Base-by-base conservation (phyloP, 306 rosid species). In the Crataegus laevigata region DNA sequence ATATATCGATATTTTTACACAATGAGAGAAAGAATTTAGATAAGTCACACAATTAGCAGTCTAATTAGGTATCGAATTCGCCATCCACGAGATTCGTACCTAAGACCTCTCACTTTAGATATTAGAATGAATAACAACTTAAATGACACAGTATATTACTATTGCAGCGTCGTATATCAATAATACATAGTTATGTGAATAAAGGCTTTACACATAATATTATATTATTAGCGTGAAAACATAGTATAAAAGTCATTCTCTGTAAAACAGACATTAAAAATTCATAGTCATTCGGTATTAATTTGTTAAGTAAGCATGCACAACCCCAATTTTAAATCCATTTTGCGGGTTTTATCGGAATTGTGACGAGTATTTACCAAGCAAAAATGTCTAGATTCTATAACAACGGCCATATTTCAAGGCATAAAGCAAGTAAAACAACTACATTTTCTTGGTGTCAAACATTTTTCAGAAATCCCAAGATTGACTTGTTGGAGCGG, bases 21-120 rank as follows among this genome's bases (percentile, higher is more conserved):
- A 6, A 34, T 0, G 38, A 34, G 2, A 36, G 0, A 0, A 0
- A 36, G 0, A 36, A 9, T 36, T 36, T 0, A 36, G 40, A n/a
- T n/a, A n/a, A n/a, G n/a, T 0, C 2, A 36, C 2, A 7, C 36
- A 32, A 32, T 36, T 9, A 7, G 0, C 40, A 36, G 2, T 0
- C 2, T 36, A 36, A 36, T 36, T 36, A 6, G 10, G 9, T 36
- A 36, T 36, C 2, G 2, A 36, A 36, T 36, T 36, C 2, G 2
- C 0, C 0, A 36, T 36, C 40, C 2, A 45, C 5, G 5, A 12
- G 17, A 45, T 10, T 45, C 5, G 4, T 10, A 45, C 5, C 0
- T 4, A 45, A 45, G 1, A 45, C 5, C 18, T 45, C 5, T 14
- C 18, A 13, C 18, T 11, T 45, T 11, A 45, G 7, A 47, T 47